A percentile compares a stretch with the other conserved stretches of the same genome.
These are phyloP conservation scores for Myriosclerotinia scirpicola DNA, from an alignment of 2,329 filamentous ascomycete species.

Conservation along the genomic window DNA sequence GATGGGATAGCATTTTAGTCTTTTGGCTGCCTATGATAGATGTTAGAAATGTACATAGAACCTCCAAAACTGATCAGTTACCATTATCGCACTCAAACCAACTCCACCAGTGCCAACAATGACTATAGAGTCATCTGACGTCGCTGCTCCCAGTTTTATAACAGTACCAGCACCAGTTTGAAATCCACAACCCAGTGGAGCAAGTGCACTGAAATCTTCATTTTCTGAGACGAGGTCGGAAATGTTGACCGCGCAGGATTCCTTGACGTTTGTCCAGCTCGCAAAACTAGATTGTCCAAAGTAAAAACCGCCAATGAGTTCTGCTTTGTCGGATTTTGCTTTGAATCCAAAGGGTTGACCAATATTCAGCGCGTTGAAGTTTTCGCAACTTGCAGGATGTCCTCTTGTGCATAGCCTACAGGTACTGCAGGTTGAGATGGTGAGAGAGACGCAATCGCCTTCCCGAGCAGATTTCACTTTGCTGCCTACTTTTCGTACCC, in stretches of 20 bases:
- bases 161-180: constrained; percentile 40
- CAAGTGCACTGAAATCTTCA: constrained; percentile 33
- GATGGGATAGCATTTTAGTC: constrained; percentile 31
- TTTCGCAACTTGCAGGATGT: constrained; percentile 20
- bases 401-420: constrained; percentile 13
- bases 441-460: constrained; percentile 21
- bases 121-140: constrained; percentile 32
- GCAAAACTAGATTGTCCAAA: constrained; percentile 45
- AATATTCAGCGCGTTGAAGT: neutral
- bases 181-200: constrained; percentile 41
- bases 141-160: constrained; percentile 33
- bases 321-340: neutral
- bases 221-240: constrained; percentile 30
- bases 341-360: neutral
- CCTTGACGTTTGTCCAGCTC: constrained; percentile 37
- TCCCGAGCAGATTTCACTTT: neutral
- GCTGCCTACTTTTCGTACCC: constrained; percentile 9
- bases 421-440: constrained; percentile 9
- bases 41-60: constrained; percentile 10
- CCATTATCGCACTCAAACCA: constrained; percentile 42
- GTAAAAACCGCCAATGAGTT: constrained; percentile 29
- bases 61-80: neutral
- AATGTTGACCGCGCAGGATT: constrained; percentile 37
- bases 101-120: constrained; percentile 41
- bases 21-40: constrained; percentile 29